Evolutionary conservation across 495 filamentous ascomycete genomes (phyloP).

Genomic region (Patellaria atrata): DNA sequence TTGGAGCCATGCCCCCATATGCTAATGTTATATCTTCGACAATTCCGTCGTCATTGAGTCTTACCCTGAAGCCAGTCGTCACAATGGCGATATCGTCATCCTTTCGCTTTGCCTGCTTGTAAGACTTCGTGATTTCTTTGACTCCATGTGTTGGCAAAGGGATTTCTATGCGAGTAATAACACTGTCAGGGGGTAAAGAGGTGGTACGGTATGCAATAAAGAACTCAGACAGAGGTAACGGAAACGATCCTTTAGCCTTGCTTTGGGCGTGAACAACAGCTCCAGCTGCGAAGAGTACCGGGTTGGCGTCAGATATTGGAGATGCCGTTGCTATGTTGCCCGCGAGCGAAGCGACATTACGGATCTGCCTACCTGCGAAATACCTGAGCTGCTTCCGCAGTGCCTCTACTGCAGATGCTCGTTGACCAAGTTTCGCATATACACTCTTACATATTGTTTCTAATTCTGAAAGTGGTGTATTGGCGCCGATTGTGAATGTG

Average conservation of each 20-base stretch:
- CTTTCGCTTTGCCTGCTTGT: conserved; percentile 20
- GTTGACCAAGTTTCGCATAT: conserved; percentile 24
- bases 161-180: conserved; percentile 20
- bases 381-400: conserved; percentile 29
- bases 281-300: conserved; percentile 26
- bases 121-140: conserved; percentile 14
- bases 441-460: conserved; percentile 27
- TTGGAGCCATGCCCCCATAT: conserved; percentile 19
- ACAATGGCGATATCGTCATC: conserved; percentile 22
- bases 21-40: conserved; percentile 13
- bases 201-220: conserved; percentile 30
- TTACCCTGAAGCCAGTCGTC: conserved; percentile 11
- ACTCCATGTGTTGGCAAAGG: conserved; percentile 7
- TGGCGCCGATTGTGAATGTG: conserved; percentile 25
- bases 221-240: conserved; percentile 23
- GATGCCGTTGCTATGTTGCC: conserved; percentile 31
- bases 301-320: conserved; percentile 31
- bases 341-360: conserved; percentile 29
- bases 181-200: conserved; percentile 23
- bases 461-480: conserved; percentile 25
- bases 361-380: conserved; percentile 30
- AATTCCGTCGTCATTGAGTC: conserved; percentile 5
- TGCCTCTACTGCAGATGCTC: conserved; percentile 26
- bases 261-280: conserved; percentile 22
- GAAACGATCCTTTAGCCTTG: conserved; percentile 16